phyloP scores from a whole-genome alignment of 495 filamentous ascomycete genomes.

The Haplographium delicatum region DNA sequence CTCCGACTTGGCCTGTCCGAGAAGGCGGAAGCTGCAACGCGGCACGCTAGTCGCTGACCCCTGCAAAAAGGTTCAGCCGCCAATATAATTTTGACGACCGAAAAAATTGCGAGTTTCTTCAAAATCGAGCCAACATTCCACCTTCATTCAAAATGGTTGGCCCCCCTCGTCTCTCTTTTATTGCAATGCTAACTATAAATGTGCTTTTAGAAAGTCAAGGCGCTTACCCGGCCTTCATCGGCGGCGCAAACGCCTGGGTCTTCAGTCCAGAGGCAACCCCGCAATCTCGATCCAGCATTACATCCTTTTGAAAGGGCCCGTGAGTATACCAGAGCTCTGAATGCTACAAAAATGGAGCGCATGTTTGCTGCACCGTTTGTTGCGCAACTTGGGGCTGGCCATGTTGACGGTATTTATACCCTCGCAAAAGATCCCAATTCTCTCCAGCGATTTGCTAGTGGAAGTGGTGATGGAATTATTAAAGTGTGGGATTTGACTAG shows the following conservation, averaged over 20 bases:
- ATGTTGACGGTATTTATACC: constrained; percentile 87
- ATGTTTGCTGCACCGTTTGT: constrained; percentile 96
- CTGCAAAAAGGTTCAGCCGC: constrained; percentile 20
- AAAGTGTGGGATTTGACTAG: constrained; percentile 91
- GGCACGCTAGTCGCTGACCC: constrained; percentile 4
- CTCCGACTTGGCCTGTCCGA: too few species aligned
- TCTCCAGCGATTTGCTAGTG: constrained; percentile 67
- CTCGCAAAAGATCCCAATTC: constrained; percentile 67
- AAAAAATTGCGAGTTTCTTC: too few species aligned
- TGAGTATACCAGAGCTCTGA: constrained; percentile 85
- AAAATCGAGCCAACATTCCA: too few species aligned
- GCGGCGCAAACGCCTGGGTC: constrained; percentile 77
- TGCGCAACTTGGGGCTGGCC: constrained; percentile 78
- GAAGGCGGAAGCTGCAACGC: constrained; percentile 11
- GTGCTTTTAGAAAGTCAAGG: constrained; percentile 75
- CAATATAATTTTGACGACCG: constrained; percentile 7
- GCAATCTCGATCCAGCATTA: constrained; percentile 87
- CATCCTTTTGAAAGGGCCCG: constrained; percentile 94
- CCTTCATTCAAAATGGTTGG: constrained; percentile 21
- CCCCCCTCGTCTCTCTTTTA: not conserved
- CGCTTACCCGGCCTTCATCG: constrained; percentile 70
- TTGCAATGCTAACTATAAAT: not conserved
- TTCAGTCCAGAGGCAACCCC: constrained; percentile 62
- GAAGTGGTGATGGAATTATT: constrained; percentile 79
- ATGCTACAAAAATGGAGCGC: constrained; percentile 89